Conservation (phyloP, 495 filamentous ascomycete species). For the Delitschia confertaspora region DNA sequence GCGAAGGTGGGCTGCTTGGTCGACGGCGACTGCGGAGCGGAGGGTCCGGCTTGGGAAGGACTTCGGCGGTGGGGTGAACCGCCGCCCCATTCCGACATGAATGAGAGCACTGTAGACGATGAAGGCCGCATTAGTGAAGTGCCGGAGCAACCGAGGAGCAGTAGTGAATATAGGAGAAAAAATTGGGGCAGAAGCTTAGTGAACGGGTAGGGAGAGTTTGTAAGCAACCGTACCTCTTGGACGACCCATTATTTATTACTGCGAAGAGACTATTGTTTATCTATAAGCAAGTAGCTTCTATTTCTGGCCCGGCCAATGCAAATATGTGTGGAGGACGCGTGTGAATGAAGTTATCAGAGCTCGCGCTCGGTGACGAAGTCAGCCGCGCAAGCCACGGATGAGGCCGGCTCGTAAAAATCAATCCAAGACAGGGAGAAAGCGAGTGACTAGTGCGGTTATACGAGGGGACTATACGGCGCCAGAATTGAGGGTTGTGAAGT, state of each 20-base stretch:
- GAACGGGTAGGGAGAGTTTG: neutral
- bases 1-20: conserved; percentile 12
- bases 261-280: too few relatives aligned
- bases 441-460: conserved; percentile 3
- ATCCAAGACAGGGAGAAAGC: too few relatives aligned
- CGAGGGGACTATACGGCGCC: too few relatives aligned
- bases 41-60: conserved; percentile 23
- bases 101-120: conserved; percentile 48
- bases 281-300: too few relatives aligned
- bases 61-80: conserved; percentile 33
- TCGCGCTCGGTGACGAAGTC: neutral
- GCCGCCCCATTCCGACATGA: conserved; percentile 52
- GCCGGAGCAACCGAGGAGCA: neutral
- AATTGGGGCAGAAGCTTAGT: neutral
- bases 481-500: too few relatives aligned
- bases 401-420: neutral
- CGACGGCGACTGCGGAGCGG: conserved; percentile 7
- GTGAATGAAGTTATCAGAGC: neutral
- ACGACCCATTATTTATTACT: conserved; percentile 7
- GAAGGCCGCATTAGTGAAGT: conserved; percentile 6
- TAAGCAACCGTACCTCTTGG: conserved; percentile 1
- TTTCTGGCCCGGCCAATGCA: neutral
- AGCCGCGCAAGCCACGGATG: conserved; percentile 17
- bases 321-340: too few relatives aligned
- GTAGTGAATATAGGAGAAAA: neutral